A percentile compares a stretch with the other conserved stretches of the same genome.
phyloP scores from a whole-genome alignment of 331 rosid species.

The Acacia concinna region DNA sequence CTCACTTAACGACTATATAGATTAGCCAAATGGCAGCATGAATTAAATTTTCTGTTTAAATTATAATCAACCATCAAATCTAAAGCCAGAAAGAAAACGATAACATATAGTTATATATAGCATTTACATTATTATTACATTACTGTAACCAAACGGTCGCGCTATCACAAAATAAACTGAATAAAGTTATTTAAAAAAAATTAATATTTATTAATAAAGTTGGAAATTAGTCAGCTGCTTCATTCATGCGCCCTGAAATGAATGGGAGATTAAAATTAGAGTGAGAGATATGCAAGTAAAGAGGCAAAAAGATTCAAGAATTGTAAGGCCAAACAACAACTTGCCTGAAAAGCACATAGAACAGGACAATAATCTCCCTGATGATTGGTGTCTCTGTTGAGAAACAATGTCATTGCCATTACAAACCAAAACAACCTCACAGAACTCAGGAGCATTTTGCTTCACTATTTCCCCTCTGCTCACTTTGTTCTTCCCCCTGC shows the following conservation, averaged over 20 bases:
- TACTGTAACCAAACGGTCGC: background rate
- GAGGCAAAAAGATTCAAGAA: background rate
- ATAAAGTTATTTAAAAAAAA: no score
- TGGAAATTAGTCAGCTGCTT: background rate
- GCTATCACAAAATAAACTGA: background rate
- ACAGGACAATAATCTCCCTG: background rate
- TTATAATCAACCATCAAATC: background rate
- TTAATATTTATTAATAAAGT: background rate
- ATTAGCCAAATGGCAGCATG: background rate
- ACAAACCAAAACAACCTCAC: background rate
- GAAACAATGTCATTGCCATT: background rate
- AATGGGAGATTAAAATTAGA: background rate
- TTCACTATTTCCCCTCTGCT: background rate
- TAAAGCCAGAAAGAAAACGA: background rate
- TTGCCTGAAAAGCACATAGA: background rate
- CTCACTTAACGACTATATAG: no score
- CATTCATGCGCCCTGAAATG: background rate
- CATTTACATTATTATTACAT: background rate
- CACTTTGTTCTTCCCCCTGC: conserved; percentile 45
- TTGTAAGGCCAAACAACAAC: background rate
- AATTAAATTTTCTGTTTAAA: no score
- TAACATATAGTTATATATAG: no score
- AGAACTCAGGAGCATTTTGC: background rate
- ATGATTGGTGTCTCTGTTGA: background rate
- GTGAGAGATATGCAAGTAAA: background rate